These are phyloP conservation scores for Podaxis sp. DNA, from an alignment of 768 basidiomycete genomes.

Conservation along the genomic window DNA sequence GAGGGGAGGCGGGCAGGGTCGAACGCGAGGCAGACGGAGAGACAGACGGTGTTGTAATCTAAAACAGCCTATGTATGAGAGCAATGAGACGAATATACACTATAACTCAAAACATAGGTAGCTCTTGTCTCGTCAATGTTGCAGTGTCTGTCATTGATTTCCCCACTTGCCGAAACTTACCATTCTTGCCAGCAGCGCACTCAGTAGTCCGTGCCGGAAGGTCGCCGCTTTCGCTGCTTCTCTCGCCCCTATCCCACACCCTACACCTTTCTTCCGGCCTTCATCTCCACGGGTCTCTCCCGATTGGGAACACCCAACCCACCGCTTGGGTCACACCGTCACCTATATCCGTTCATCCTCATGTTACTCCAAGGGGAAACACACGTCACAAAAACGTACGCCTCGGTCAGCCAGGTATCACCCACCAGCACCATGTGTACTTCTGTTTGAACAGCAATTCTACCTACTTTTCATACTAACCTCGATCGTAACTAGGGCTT, in stretches of 20 bases:
- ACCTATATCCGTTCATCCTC: neutral
- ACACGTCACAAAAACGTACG: neutral
- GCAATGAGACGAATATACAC: no score
- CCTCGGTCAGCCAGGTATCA: neutral
- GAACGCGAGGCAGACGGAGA: neutral
- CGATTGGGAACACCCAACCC: neutral
- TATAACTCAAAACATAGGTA: neutral
- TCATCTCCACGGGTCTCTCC: no score
- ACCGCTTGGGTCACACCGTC: neutral
- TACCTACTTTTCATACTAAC: neutral
- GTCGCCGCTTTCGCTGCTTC: neutral
- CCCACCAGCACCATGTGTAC: neutral
- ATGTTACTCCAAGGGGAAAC: neutral
- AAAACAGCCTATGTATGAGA: neutral
- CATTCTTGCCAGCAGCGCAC: neutral
- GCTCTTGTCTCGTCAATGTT: neutral
- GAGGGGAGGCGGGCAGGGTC: neutral
- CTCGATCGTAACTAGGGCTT: neutral
- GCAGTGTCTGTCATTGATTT: no score
- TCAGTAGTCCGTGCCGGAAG: constrained; percentile 6
- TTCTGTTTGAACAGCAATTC: neutral
- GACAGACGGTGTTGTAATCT: neutral
- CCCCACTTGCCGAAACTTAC: no score
- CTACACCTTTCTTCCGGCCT: no score
- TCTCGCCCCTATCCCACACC: neutral